Percentiles rank a stretch among this genome's conserved stretches.
Evolutionary conservation across 306 rosid species (phyloP).

Genomic region (Inga leiocalycina): DNA sequence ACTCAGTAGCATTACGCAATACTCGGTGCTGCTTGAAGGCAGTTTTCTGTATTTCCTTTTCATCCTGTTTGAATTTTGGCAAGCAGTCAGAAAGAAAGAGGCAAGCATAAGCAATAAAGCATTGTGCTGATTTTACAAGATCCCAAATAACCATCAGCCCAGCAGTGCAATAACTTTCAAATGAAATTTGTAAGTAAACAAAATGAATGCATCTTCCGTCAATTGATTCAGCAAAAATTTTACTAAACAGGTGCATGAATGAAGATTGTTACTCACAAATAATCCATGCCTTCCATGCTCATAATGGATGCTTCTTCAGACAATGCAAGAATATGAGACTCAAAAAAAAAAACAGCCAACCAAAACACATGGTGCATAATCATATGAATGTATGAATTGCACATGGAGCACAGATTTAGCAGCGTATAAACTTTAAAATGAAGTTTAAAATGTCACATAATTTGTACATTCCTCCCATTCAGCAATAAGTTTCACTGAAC

Average conservation of each 20-base stretch:
- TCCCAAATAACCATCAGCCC: neutral
- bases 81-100: constrained; percentile 28
- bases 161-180: neutral
- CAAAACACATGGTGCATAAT: neutral
- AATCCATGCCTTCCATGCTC: neutral
- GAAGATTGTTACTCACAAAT: neutral
- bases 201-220: neutral
- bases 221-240: neutral
- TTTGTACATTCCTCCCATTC: neutral
- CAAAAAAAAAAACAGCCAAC: neutral
- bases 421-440: neutral
- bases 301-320: neutral
- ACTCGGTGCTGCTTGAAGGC: constrained; percentile 79
- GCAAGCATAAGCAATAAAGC: constrained; percentile 6
- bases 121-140: neutral
- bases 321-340: neutral
- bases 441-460: neutral
- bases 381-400: neutral
- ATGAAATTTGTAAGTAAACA: neutral
- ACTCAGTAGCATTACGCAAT: constrained; percentile 70
- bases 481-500: neutral
- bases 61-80: constrained; percentile 64
- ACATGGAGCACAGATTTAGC: neutral
- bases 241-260: neutral
- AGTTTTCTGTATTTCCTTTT: constrained; percentile 88